phyloP scores from a whole-genome alignment of 1,284 basidiomycete species.

The Cutaneotrichosporon dermatis region DNA sequence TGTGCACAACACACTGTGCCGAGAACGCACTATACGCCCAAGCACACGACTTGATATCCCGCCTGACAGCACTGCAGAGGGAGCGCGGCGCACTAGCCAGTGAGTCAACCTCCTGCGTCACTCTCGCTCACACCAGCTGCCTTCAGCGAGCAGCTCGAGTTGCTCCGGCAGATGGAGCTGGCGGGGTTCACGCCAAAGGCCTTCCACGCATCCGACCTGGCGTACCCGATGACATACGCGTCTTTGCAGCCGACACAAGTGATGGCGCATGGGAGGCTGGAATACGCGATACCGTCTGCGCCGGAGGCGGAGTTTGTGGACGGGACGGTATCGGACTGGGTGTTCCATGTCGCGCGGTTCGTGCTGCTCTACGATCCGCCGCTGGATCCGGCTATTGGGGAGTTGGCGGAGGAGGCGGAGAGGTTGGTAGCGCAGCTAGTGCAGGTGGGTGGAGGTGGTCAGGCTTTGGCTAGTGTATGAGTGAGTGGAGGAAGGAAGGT shows the following conservation, averaged over 20 bases:
- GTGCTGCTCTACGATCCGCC: not conserved
- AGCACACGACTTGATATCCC: not conserved
- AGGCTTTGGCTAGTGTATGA: not conserved
- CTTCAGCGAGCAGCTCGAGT: constrained; percentile 1
- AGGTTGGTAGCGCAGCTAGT: not conserved
- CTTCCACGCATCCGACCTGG: not conserved
- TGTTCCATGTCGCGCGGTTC: not conserved
- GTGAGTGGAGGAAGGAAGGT: not conserved
- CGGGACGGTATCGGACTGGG: not conserved
- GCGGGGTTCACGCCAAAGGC: not conserved
- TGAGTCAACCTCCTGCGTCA: not conserved
- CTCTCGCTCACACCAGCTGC: not conserved
- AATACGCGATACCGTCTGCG: not conserved
- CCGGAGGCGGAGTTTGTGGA: not conserved
- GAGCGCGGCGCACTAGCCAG: not conserved
- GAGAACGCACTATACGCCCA: not conserved
- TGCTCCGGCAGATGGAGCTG: not conserved
- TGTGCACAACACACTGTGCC: not conserved
- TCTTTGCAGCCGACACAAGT: not conserved
- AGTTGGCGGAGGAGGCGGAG: not conserved
- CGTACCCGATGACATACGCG: not conserved
- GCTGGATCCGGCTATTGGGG: not conserved
- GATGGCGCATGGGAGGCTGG: not conserved
- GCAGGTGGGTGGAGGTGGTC: not conserved
- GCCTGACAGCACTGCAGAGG: not conserved